Evolutionary conservation across 2,329 filamentous ascomycete genomes (phyloP).

Genomic region (Madurella mycetomatis): DNA sequence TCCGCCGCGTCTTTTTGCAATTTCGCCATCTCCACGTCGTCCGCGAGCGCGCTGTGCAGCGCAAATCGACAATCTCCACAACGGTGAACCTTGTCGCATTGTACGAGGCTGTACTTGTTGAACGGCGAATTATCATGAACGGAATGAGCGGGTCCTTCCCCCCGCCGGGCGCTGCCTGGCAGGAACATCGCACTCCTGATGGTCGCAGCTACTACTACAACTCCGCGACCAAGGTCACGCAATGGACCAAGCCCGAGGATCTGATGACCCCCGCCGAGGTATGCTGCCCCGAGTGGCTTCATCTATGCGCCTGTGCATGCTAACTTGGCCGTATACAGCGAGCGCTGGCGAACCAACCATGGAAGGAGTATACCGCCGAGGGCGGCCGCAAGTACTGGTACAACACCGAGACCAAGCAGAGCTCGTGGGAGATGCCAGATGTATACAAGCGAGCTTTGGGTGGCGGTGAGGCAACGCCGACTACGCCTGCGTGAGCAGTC

Average conservation of each 20-base stretch:
- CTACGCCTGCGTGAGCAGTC: constrained; percentile 39
- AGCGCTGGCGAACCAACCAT: constrained; percentile 75
- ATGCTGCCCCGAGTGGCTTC: constrained; percentile 22
- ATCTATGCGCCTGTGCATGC: background rate
- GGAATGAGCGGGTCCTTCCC: constrained; percentile 43
- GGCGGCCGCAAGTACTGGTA: constrained; percentile 94
- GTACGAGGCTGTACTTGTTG: background rate
- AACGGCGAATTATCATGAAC: constrained; percentile 48
- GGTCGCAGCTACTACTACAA: constrained; percentile 93
- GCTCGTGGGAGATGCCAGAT: constrained; percentile 91
- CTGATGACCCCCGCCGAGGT: constrained; percentile 82
- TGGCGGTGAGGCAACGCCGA: constrained; percentile 48
- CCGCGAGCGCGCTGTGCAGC: background rate
- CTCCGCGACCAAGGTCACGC: constrained; percentile 74
- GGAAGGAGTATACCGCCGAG: constrained; percentile 86
- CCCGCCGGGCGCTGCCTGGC: constrained; percentile 54
- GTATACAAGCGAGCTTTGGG: constrained; percentile 71
- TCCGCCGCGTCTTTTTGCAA: too few species aligned
- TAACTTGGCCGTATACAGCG: constrained; percentile 48
- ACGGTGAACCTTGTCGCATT: background rate
- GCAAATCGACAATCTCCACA: background rate
- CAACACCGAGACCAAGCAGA: constrained; percentile 86
- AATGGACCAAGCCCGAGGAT: constrained; percentile 92
- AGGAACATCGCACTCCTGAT: constrained; percentile 74
- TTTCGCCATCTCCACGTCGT: background rate